Base-by-base conservation (phyloP, 2,329 filamentous ascomycete species). In the Clonostachys solani region DNA sequence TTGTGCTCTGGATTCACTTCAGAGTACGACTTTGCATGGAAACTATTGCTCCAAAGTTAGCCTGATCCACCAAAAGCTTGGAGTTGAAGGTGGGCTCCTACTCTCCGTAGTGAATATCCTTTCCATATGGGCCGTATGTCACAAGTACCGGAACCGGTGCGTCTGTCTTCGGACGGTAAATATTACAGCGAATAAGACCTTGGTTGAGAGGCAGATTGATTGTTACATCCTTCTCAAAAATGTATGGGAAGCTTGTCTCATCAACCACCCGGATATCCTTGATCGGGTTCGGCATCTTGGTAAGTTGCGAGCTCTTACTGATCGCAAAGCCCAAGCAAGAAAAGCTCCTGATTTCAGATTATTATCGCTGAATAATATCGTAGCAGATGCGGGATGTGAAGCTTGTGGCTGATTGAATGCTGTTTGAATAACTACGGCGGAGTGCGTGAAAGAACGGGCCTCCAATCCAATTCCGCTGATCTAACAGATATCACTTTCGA, bases 101-200 rank as follows among this genome's bases (percentile, higher is more conserved):
- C 68, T 74, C 67, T 48, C 71, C 69, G 59, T 88, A 88, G 17
- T 73, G 77, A 35, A 87, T 85, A 54, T 89, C 84, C 54, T 89
- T 89, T 42, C 86, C 85, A 52, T 89, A 89, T 0, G 86, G 86
- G 0, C 85, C 85, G 52, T 89, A 89, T 0, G 84, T 89, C 3
- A 86, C 78, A 9, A 89, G 60, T 0, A 86, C 84, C 0, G 86
- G 85, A 18, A 74, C 47, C 12, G 29, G 15, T 12, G 49, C 55
- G 13, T 47, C 29, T 2, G 36, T 41, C 45, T 65, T 61, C 0
- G 67, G 67, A 6, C 64, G 58, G 50, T 69, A 70, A 15, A 70
- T 58, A 36, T 70, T 71, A 50, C 63, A 65, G 12, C 67, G 61
- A 16, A 71, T 59, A 6, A 65, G 54, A n/a, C 62, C 56, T 6